Conservation (phyloP, 1,284 basidiomycete genomes). For the Trametes versicolor region DNA sequence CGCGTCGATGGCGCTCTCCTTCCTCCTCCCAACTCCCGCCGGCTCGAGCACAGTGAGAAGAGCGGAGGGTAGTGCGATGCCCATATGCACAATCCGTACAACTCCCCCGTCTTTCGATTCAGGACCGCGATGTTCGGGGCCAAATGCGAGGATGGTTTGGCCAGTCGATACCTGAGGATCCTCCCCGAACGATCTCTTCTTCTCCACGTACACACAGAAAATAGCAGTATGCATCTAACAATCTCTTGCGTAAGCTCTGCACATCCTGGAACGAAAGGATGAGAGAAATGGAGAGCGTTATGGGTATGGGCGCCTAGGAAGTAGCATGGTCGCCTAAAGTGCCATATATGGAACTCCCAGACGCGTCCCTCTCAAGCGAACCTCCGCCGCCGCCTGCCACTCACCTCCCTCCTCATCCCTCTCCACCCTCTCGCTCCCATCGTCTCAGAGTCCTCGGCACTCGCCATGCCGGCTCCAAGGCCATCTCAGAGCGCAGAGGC, state of each 20-base stretch:
- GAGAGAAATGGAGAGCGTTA: conserved; percentile 7
- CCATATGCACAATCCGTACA: no score
- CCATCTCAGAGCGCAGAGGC: conserved; percentile 75
- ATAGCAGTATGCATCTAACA: no score
- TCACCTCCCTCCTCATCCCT: conserved; percentile 5
- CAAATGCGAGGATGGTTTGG: no score
- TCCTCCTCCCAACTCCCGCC: neutral
- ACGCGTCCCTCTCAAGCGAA: conserved; percentile 30
- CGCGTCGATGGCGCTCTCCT: conserved; percentile 19
- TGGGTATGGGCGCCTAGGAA: conserved; percentile 2
- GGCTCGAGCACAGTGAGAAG: neutral
- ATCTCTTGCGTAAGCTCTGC: neutral
- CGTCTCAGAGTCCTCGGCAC: conserved; percentile 7
- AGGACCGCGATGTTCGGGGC: no score
- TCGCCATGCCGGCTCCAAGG: conserved; percentile 61
- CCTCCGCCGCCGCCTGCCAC: neutral
- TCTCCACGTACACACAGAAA: no score
- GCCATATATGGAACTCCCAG: conserved; percentile 30
- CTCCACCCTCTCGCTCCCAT: conserved; percentile 4
- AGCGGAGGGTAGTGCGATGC: no score
- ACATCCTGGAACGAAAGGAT: no score
- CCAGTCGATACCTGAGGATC: no score
- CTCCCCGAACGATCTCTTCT: no score
- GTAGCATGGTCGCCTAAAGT: neutral
- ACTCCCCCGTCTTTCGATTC: no score